Evolutionary conservation across 208 protist genomes (phyloP).

Genomic region (Naegleria lovaniensis): DNA sequence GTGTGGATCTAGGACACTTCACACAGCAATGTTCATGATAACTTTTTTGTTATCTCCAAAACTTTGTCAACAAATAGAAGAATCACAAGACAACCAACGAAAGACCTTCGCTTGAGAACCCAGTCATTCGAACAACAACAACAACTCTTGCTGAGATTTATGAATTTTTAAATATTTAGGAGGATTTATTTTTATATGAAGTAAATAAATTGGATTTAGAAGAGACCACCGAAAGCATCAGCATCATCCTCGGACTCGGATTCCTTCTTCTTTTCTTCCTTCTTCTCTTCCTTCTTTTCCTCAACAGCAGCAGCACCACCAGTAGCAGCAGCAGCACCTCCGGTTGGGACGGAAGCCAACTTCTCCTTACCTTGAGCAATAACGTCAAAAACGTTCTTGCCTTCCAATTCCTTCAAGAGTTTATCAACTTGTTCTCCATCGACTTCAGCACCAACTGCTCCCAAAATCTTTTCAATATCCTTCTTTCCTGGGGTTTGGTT

Average conservation of each 20-base stretch:
- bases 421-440: constrained; percentile 45
- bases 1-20: neutral
- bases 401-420: constrained; percentile 52
- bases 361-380: constrained; percentile 72
- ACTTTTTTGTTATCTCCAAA: neutral
- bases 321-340: constrained; percentile 49
- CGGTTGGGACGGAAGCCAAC: constrained; percentile 61
- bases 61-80: too few relatives aligned
- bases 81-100: too few relatives aligned
- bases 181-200: neutral
- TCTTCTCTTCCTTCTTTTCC: constrained; percentile 48
- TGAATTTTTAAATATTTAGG: neutral
- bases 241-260: constrained; percentile 68
- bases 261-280: constrained; percentile 39
- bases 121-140: too few relatives aligned
- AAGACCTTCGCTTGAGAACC: too few relatives aligned
- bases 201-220: constrained; percentile 50
- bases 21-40: neutral
- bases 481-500: constrained; percentile 60
- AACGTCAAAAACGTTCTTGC: constrained; percentile 78
- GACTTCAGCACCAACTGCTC: constrained; percentile 66
- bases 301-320: constrained; percentile 47
- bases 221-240: constrained; percentile 79
- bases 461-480: constrained; percentile 75
- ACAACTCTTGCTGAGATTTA: neutral